These are phyloP conservation scores for Dipteronia dyeriana DNA, from an alignment of 345 rosid genomes.

Conservation along the genomic window DNA sequence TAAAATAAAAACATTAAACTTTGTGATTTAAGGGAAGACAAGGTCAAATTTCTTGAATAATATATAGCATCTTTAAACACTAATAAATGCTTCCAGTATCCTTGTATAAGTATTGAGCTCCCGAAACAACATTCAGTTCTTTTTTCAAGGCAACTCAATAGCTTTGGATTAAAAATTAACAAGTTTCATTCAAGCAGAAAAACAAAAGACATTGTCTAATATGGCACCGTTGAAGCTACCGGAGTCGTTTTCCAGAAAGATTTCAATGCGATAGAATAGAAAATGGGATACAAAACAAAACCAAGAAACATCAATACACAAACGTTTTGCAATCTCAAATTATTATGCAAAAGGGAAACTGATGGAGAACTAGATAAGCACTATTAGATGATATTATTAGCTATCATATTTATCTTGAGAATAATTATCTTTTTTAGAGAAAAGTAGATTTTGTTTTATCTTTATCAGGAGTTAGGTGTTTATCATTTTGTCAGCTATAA, in stretches of 20 bases:
- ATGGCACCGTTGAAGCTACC: not conserved
- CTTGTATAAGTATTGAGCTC: not conserved
- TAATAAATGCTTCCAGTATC: not conserved
- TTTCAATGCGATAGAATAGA: not conserved
- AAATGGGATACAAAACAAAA: not conserved
- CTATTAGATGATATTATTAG: too few relatives aligned
- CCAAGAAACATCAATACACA: not conserved
- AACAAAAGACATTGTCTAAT: not conserved
- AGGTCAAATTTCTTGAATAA: constrained; percentile 6
- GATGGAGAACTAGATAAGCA: too few relatives aligned
- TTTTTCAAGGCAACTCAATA: not conserved
- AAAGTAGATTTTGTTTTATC: too few relatives aligned
- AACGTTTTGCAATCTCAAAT: not conserved
- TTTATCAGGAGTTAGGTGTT: too few relatives aligned
- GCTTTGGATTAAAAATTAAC: not conserved
- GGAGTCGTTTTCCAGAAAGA: not conserved
- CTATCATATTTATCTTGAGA: too few relatives aligned
- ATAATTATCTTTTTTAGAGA: too few relatives aligned
- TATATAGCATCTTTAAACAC: constrained; percentile 1
- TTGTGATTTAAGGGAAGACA: constrained; percentile 10
- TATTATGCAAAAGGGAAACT: not conserved
- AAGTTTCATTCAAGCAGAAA: not conserved
- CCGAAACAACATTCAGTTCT: not conserved
- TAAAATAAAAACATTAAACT: not conserved
- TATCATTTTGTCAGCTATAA: too few relatives aligned